Base-by-base conservation (phyloP, 2,329 filamentous ascomycete genomes). In the Calonectria fujianensis region DNA sequence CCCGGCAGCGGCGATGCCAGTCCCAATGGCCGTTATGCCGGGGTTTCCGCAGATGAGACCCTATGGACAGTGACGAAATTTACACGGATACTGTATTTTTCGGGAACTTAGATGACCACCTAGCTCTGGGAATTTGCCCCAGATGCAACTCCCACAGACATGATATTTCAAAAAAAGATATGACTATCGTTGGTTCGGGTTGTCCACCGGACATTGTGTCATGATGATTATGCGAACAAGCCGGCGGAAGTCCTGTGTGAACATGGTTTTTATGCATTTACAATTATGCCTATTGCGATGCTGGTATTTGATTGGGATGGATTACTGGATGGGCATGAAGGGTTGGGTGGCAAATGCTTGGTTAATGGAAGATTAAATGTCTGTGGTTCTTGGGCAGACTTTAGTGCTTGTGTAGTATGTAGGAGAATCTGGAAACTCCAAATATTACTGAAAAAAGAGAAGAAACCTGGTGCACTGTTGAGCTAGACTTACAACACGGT, bases 11-110 rank as follows among this genome's bases (percentile, higher is more conserved):
- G 80, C 83, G 71, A 77, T 81, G 77, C 81, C 82, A 37, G 76
- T 80, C 27, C 82, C 84, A 13, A 82, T 85, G 75, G 79, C 82
- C 4, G 84, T 86, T 77, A 78, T 84, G 76, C 77, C 85, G 31
- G 84, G 84, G 37, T 88, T 86, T 71, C 81, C 85, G 3, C 82
- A 83, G 41, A 84, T 84, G 80, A 79, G 82, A 52, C 82, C 83
- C 18, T 88, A 85, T 70, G 82, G 83, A 52, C 81, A 76, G 69
- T 78, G 67, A 80, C 63, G 63, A 32, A 20, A 32, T 41, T 61
- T 39, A n/a, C 50, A 67, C 24, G 66, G 69, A 70, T 70, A 66
- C 51, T 52, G 37, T 75, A 64, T 79, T 74, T 74, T 77, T 65
- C 29, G 72, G 54, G 70, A 69, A 64, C 29, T 78, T 51, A 63